Percentiles rank a stretch among this genome's conserved stretches.
Evolutionary conservation across 2,329 filamentous ascomycete genomes (phyloP).

Genomic region (Fusarium coicis): DNA sequence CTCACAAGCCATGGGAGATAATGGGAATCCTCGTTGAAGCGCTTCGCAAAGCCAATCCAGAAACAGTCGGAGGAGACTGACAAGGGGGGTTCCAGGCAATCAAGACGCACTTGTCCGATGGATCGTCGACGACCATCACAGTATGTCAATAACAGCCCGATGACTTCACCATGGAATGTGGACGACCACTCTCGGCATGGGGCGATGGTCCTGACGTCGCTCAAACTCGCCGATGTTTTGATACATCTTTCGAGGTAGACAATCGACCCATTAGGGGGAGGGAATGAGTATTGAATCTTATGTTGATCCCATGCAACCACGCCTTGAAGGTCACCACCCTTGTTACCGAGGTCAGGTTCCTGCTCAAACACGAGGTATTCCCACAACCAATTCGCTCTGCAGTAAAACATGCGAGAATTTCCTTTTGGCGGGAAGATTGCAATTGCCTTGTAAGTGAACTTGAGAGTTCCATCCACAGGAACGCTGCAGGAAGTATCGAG

Average conservation of each 20-base stretch:
- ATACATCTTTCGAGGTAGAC: too few species aligned
- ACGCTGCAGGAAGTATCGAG: fast-evolving
- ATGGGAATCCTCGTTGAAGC: too few species aligned
- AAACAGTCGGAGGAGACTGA: fast-evolving
- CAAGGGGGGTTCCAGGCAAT: fast-evolving
- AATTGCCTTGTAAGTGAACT: background rate
- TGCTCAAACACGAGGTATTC: background rate
- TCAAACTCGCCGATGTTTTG: background rate
- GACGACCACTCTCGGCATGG: background rate
- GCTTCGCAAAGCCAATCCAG: background rate
- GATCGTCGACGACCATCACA: background rate
- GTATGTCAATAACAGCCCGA: background rate
- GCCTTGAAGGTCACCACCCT: fast-evolving
- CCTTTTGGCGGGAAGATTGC: background rate
- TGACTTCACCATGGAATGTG: fast-evolving
- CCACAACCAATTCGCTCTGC: fast-evolving
- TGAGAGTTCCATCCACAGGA: fast-evolving
- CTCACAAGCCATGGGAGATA: fast-evolving
- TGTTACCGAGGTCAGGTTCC: fast-evolving
- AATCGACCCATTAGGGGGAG: too few species aligned
- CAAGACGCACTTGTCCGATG: background rate
- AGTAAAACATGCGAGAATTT: background rate
- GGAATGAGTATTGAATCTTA: background rate
- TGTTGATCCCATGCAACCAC: background rate
- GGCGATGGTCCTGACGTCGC: background rate